Evolutionary conservation across 208 protist species (phyloP).

Genomic region (Hexamita inflata): DNA sequence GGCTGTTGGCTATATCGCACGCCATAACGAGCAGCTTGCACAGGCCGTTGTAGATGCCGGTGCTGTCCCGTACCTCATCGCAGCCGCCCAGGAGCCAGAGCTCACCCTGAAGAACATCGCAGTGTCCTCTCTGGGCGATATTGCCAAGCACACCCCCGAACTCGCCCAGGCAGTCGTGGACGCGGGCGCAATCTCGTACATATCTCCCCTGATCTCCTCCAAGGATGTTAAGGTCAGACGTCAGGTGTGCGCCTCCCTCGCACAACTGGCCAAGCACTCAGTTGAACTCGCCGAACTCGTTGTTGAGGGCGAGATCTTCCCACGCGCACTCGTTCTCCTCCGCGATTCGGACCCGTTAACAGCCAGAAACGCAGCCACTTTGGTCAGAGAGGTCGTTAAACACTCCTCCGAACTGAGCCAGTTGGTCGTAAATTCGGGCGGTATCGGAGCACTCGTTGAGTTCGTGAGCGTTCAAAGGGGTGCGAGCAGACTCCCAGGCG

Average conservation of each 20-base stretch:
- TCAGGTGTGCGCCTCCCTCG: slow-evolving; percentile 73
- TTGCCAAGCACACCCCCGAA: slow-evolving; percentile 73
- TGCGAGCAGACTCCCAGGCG: slow-evolving; percentile 70
- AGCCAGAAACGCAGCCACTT: slow-evolving; percentile 82
- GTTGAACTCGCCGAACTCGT: slow-evolving; percentile 88
- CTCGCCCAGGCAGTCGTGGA: slow-evolving; percentile 82
- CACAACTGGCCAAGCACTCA: slow-evolving; percentile 88
- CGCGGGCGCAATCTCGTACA: slow-evolving; percentile 75
- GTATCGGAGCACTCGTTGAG: slow-evolving; percentile 82
- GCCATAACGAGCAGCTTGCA: slow-evolving; percentile 63
- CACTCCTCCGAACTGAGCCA: slow-evolving; percentile 85
- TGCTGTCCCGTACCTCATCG: slow-evolving; percentile 76
- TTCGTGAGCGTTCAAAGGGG: slow-evolving; percentile 73
- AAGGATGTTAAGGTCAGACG: slow-evolving; percentile 80
- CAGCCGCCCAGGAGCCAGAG: slow-evolving; percentile 89
- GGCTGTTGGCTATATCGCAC: slow-evolving; percentile 87
- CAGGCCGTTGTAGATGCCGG: slow-evolving; percentile 82
- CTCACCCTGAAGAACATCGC: slow-evolving; percentile 81
- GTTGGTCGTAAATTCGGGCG: slow-evolving; percentile 84
- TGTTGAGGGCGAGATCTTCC: slow-evolving; percentile 92
- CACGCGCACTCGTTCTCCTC: slow-evolving; percentile 75
- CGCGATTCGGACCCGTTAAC: slow-evolving; percentile 79
- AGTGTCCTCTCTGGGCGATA: slow-evolving; percentile 77
- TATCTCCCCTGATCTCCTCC: slow-evolving; percentile 77
- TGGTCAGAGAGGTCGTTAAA: slow-evolving; percentile 87